Evolutionary conservation across 192 early-diverging fungal species (phyloP), one percentile per base, ranked within the genome.

Genomic region (Podila horticola): DNA sequence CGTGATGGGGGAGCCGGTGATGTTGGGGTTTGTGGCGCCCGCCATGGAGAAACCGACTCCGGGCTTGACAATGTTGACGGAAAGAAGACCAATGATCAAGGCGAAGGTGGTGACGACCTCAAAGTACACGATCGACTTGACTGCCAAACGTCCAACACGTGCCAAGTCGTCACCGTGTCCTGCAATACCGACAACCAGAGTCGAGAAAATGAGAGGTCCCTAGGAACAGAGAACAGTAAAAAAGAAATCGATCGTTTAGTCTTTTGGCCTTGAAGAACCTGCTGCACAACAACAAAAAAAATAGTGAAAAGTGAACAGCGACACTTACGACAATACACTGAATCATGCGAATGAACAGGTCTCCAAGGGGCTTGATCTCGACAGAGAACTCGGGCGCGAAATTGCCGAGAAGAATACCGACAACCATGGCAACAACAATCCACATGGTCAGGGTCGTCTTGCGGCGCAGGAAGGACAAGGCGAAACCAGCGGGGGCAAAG

Each of bases 111-210:
- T 88, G 71, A 88, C 77, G 1, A 89, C 66, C 58, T 90, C 86
- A 82, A 93, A 94, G 79, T 94, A 93, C 48, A 88, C 72, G 48
- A 94, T 87, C 0, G 90, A 83, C 82, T 94, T 93, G 71, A 93
- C 17, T 22, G 89, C 92, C 11, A 94, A 72, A 4, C 86, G 82
- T 41, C 91, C 92, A 38, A 94, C 79, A 58, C 82, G 71, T 22
- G 65, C 71, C 28, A 92, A 77, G 70, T 93, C 90, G 71, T 91
- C 88, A 29, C 84, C 86, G 63, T 94, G 92, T n/a, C 91, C 89
- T n/a, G 91, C 90, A 74, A 93, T 93, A 60, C 90, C 93, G 55
- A 90, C 90, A 30, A 93, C 88, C 4, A 94, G 81, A 19, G 91
- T 91, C 4, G 91, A 90, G 74, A 94, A 94, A 50, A 94, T 90